Evolutionary conservation across 1,284 basidiomycete species (phyloP).

Genomic region (Earliella scabrosa): DNA sequence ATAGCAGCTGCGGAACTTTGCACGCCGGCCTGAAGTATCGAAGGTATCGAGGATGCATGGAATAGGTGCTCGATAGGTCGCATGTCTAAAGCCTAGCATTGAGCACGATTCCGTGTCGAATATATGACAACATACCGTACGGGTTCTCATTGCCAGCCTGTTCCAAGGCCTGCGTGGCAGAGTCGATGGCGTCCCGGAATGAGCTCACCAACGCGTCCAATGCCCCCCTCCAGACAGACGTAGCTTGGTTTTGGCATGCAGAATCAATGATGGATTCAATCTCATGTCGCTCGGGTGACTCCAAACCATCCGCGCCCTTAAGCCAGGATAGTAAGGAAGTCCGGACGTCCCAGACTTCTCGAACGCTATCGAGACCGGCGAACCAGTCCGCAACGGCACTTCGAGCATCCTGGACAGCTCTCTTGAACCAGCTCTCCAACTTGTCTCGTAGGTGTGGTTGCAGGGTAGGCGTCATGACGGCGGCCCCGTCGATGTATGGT

Average conservation of each 20-base stretch:
- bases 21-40: slow-evolving; percentile 42
- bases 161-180: slow-evolving; percentile 37
- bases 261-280: slow-evolving; percentile 53
- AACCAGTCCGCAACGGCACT: slow-evolving; percentile 60
- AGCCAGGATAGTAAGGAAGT: slow-evolving; percentile 53
- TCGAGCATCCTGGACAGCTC: slow-evolving; percentile 50
- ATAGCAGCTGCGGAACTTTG: slow-evolving; percentile 41
- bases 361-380: slow-evolving; percentile 53
- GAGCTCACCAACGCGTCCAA: slow-evolving; percentile 46
- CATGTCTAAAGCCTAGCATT: slow-evolving; percentile 47
- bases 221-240: slow-evolving; percentile 57
- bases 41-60: slow-evolving; percentile 50
- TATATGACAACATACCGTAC: slow-evolving; percentile 37
- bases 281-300: slow-evolving; percentile 44
- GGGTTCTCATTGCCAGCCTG: slow-evolving; percentile 29
- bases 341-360: slow-evolving; percentile 71
- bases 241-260: slow-evolving; percentile 53
- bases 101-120: too few relatives aligned
- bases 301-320: slow-evolving; percentile 42
- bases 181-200: slow-evolving; percentile 48
- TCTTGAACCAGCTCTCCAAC: slow-evolving; percentile 63
- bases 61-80: slow-evolving; percentile 60
- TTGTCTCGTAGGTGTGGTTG: slow-evolving; percentile 47
- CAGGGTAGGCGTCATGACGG: slow-evolving; percentile 54
- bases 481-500: slow-evolving; percentile 72